Evolutionary conservation across 495 filamentous ascomycete genomes (phyloP).

Genomic region (Aspergillus mulundensis): DNA sequence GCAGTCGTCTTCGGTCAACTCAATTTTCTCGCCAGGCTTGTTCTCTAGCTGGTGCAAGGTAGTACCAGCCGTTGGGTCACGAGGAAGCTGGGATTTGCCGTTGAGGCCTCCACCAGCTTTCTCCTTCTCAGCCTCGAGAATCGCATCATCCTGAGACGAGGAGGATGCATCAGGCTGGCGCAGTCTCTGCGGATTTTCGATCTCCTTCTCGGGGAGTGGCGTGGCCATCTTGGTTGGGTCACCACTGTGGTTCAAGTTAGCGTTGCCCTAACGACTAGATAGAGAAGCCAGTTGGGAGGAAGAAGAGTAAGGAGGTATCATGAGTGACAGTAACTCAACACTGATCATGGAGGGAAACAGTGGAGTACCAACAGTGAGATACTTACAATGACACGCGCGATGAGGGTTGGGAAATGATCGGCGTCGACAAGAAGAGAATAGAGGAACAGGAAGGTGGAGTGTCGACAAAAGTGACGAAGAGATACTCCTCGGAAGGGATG

Average conservation of each 20-base stretch:
- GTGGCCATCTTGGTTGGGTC: constrained; percentile 12
- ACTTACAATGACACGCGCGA: constrained; percentile 4
- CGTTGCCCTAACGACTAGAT: constrained; percentile 4
- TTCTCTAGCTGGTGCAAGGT: constrained; percentile 29
- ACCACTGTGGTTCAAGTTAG: constrained; percentile 1
- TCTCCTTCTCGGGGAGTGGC: constrained; percentile 20
- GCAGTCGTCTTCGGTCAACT: constrained; percentile 54
- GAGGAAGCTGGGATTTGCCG: constrained; percentile 12
- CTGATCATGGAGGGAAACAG: not conserved
- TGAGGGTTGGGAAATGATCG: not conserved
- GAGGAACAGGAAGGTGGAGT: constrained; percentile 13
- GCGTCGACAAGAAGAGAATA: not conserved
- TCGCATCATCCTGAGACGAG: constrained; percentile 30
- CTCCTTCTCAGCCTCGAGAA: not conserved
- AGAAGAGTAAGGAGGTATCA: constrained; percentile 11
- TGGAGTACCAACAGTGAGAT: constrained; percentile 1
- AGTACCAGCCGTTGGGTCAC: constrained; percentile 11
- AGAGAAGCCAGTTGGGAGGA: not conserved
- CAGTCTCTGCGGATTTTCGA: constrained; percentile 24
- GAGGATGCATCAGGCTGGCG: constrained; percentile 35
- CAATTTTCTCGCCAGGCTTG: constrained; percentile 30
- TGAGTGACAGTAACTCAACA: not conserved
- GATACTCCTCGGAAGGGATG: not conserved
- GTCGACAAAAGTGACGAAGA: constrained; percentile 12
- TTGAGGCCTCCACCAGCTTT: constrained; percentile 7